These are phyloP conservation scores for Castanea mollissima DNA, from an alignment of 306 rosid genomes.

Conservation along the genomic window DNA sequence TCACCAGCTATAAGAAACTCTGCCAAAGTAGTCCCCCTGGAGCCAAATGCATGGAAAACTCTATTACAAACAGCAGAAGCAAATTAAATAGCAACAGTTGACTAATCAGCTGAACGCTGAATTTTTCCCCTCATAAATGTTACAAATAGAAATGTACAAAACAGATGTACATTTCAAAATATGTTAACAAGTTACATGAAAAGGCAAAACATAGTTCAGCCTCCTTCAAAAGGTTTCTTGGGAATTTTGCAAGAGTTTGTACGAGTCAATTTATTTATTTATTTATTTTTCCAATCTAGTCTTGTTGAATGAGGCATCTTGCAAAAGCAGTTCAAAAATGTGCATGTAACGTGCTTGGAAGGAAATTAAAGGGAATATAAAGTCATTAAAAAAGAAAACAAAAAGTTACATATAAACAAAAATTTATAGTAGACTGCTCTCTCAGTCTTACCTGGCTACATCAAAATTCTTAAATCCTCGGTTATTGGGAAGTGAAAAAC, in stretches of 20 bases:
- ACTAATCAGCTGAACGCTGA: background rate
- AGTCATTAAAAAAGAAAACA: too few relatives aligned
- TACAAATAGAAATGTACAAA: background rate
- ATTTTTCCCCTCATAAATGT: background rate
- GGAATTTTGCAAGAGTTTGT: background rate
- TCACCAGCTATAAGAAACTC: slow-evolving; percentile 9
- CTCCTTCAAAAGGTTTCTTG: background rate
- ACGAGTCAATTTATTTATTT: background rate
- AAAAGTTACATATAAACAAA: background rate
- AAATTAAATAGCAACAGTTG: background rate
- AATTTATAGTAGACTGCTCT: background rate
- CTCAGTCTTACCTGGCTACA: slow-evolving; percentile 14
- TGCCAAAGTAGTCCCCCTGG: slow-evolving; percentile 9
- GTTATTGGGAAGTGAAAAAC: background rate
- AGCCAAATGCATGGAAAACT: background rate
- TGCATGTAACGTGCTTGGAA: background rate
- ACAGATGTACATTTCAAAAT: background rate
- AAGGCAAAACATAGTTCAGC: background rate
- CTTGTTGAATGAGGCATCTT: background rate
- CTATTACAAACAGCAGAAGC: background rate
- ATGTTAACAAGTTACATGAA: background rate
- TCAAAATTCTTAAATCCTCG: slow-evolving; percentile 15
- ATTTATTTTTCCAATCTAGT: background rate
- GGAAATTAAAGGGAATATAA: too few relatives aligned
- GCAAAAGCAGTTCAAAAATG: background rate